Evolutionary conservation across 305 asterid genomes (phyloP).

Genomic region (Ajuga reptans): DNA sequence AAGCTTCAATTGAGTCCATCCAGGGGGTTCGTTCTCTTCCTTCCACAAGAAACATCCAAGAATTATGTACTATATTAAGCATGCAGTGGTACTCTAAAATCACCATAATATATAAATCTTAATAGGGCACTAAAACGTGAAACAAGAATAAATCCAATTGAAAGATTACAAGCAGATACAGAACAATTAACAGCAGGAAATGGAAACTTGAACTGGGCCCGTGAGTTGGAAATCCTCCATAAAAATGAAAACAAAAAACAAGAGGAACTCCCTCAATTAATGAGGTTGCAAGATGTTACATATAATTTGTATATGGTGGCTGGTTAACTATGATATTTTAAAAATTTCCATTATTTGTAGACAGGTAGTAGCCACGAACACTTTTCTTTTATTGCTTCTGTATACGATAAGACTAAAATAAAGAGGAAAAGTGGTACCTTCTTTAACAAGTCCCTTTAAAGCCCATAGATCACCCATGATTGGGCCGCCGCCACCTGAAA

Average conservation of each 20-base stretch:
- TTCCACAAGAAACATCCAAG: conserved; percentile 52
- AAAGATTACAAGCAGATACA: conserved; percentile 4
- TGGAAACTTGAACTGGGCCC: conserved; percentile 14
- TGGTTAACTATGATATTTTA: neutral
- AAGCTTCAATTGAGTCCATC: conserved; percentile 96
- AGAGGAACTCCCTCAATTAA: neutral
- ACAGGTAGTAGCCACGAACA: conserved; percentile 1
- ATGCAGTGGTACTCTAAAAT: neutral
- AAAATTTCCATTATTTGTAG: neutral
- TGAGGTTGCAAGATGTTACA: conserved; percentile 1
- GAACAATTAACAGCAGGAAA: neutral
- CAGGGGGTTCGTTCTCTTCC: conserved; percentile 94
- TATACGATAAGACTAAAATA: neutral
- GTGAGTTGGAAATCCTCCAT: neutral
- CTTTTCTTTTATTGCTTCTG: neutral
- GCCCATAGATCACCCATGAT: conserved; percentile 99
- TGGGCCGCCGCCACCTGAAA: conserved; percentile 92
- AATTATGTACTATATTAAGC: conserved; percentile 12
- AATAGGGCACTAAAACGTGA: neutral
- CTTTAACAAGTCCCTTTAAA: conserved; percentile 81
- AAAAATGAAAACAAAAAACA: neutral
- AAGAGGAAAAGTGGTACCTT: conserved; percentile 40
- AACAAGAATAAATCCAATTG: neutral
- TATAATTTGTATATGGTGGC: neutral
- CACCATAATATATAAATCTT: neutral